phyloP scores from a whole-genome alignment of 805 yeast species.

The Maudiozyma serrabonitensis region DNA sequence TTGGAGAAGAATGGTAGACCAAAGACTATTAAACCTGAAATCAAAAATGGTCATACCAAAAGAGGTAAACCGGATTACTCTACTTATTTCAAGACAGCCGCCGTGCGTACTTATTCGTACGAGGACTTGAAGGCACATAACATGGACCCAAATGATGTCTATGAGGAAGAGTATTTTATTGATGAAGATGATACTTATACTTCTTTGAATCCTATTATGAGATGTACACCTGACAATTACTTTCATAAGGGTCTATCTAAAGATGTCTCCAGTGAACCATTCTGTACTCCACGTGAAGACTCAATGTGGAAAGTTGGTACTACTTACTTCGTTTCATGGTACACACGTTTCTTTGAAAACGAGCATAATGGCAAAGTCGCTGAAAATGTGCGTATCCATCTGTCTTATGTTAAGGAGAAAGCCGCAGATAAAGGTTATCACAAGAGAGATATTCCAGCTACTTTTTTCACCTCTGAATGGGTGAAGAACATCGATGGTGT shows the following conservation, averaged over 20 bases:
- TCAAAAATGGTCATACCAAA: constrained; percentile 61
- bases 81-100: constrained; percentile 66
- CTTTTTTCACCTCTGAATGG: constrained; percentile 72
- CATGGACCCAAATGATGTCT: constrained; percentile 50
- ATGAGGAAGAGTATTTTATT: constrained; percentile 43
- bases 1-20: constrained; percentile 71
- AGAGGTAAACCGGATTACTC: constrained; percentile 63
- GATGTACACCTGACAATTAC: constrained; percentile 79
- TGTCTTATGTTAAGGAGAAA: constrained; percentile 53
- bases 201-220: constrained; percentile 61
- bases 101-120: constrained; percentile 46
- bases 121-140: constrained; percentile 65
- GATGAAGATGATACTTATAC: constrained; percentile 71
- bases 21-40: constrained; percentile 65
- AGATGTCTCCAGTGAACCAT: constrained; percentile 55
- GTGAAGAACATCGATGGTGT: constrained; percentile 50
- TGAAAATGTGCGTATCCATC: constrained; percentile 54
- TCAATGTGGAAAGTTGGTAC: constrained; percentile 45
- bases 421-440: constrained; percentile 47
- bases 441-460: constrained; percentile 33
- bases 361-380: constrained; percentile 35
- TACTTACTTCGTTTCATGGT: constrained; percentile 78
- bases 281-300: constrained; percentile 71
- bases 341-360: constrained; percentile 45
- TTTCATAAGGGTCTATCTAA: constrained; percentile 54